Conservation (phyloP, 768 basidiomycete genomes). For the Trametes villosa region DNA sequence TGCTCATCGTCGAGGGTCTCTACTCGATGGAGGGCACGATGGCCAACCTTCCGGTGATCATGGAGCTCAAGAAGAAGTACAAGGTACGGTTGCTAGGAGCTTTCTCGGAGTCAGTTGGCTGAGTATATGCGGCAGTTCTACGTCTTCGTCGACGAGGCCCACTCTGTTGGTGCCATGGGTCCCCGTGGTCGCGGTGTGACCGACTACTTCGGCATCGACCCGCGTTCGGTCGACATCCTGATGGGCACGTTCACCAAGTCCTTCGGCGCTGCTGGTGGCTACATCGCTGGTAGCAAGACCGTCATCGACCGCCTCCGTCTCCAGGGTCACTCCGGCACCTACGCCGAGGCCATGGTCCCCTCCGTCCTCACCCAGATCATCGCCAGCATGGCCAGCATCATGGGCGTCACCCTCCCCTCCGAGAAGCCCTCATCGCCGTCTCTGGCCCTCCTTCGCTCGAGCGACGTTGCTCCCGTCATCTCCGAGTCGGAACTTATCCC, state of each 20-base stretch:
- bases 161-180: constrained; percentile 95
- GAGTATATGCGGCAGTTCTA: constrained; percentile 70
- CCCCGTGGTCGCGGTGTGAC: constrained; percentile 93
- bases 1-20: constrained; percentile 92
- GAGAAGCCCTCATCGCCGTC: constrained; percentile 37
- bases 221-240: constrained; percentile 82
- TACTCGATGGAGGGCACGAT: constrained; percentile 99
- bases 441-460: constrained; percentile 40
- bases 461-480: constrained; percentile 37
- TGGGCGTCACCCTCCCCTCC: constrained; percentile 68
- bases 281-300: constrained; percentile 83
- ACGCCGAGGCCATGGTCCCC: constrained; percentile 91
- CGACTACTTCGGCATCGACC: constrained; percentile 90
- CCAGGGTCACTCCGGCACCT: constrained; percentile 78
- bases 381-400: constrained; percentile 94
- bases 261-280: constrained; percentile 93
- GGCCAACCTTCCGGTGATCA: constrained; percentile 77
- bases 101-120: background rate
- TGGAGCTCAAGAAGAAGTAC: constrained; percentile 92
- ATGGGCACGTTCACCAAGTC: constrained; percentile 99
- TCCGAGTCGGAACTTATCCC: constrained; percentile 60
- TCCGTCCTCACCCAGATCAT: constrained; percentile 90
- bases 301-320: constrained; percentile 84
- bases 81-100: constrained; percentile 64
- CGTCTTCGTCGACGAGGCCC: constrained; percentile 95